Conservation (phyloP, 805 yeast species). For the Spathaspora arborariae region DNA sequence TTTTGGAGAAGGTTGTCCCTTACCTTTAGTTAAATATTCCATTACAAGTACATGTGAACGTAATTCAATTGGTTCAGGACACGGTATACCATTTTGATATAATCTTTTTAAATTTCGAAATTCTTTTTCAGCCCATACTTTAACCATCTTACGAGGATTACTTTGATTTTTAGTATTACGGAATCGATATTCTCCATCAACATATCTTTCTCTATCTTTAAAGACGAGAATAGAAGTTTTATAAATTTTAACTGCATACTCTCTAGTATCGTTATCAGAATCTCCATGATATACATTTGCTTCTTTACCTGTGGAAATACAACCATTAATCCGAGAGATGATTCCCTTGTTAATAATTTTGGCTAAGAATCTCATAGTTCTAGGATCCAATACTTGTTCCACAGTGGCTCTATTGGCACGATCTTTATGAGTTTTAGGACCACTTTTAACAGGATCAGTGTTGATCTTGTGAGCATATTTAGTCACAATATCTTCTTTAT, state of each 20-base stretch:
- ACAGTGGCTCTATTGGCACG: slow-evolving; percentile 94
- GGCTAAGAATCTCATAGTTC: slow-evolving; percentile 80
- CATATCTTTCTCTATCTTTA: slow-evolving; percentile 93
- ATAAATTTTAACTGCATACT: slow-evolving; percentile 87
- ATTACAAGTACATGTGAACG: slow-evolving; percentile 88
- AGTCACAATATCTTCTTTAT: slow-evolving; percentile 48
- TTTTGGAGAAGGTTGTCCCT: slow-evolving; percentile 89
- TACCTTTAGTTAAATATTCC: slow-evolving; percentile 81
- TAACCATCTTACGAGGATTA: slow-evolving; percentile 96
- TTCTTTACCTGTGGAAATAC: slow-evolving; percentile 95
- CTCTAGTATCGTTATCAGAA: slow-evolving; percentile 60
- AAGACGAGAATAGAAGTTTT: slow-evolving; percentile 96
- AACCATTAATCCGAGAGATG: slow-evolving; percentile 84
- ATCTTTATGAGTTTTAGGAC: slow-evolving; percentile 65
- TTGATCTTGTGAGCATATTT: slow-evolving; percentile 64
- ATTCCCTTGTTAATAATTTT: slow-evolving; percentile 81
- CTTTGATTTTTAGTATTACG: slow-evolving; percentile 79
- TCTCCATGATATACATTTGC: slow-evolving; percentile 84
- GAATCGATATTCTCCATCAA: slow-evolving; percentile 92
- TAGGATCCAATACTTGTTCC: slow-evolving; percentile 93
- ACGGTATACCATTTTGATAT: slow-evolving; percentile 75
- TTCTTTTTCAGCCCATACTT: slow-evolving; percentile 98
- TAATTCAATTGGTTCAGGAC: slow-evolving; percentile 88
- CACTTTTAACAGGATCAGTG: slow-evolving; percentile 55
- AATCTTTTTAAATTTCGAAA: slow-evolving; percentile 87